A percentile compares a stretch with the other conserved stretches of the same genome.
Evolutionary conservation across 768 basidiomycete genomes (phyloP).

Genomic region (Lentinus brumalis): DNA sequence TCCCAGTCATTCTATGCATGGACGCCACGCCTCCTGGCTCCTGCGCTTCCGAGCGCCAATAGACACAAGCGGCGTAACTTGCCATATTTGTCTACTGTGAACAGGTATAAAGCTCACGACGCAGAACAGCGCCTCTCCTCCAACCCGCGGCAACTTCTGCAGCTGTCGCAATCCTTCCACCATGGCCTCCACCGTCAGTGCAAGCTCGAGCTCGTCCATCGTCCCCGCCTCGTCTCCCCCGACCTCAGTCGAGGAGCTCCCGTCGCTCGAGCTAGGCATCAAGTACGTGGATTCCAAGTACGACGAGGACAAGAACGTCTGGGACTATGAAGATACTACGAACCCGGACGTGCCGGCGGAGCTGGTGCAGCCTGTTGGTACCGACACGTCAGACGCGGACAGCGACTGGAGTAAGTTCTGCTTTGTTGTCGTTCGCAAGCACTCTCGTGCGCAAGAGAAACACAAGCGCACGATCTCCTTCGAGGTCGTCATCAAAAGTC

Average conservation of each 20-base stretch:
- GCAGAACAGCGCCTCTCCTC: too few relatives aligned
- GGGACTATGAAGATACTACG: slow-evolving; percentile 64
- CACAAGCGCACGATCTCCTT: slow-evolving; percentile 27
- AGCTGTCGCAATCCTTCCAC: too few relatives aligned
- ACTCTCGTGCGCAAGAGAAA: slow-evolving; percentile 41
- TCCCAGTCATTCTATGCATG: too few relatives aligned
- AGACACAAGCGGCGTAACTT: too few relatives aligned
- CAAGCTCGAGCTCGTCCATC: neutral
- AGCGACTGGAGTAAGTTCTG: slow-evolving; percentile 58
- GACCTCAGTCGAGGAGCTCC: slow-evolving; percentile 19
- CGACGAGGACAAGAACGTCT: slow-evolving; percentile 54
- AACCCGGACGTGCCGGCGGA: slow-evolving; percentile 42
- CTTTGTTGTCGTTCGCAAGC: slow-evolving; percentile 57
- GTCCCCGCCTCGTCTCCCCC: neutral
- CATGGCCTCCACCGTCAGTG: neutral
- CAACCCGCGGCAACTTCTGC: too few relatives aligned
- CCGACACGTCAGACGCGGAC: neutral
- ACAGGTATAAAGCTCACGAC: too few relatives aligned
- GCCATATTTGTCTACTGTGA: too few relatives aligned
- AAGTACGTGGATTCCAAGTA: slow-evolving; percentile 63
- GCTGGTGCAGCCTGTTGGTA: neutral
- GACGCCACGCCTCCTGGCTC: too few relatives aligned
- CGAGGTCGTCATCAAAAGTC: slow-evolving; percentile 59
- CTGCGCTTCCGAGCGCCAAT: too few relatives aligned
- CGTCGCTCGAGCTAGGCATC: slow-evolving; percentile 52